These are phyloP conservation scores for Gentiana straminea DNA, from an alignment of 257 asterid genomes.

Conservation along the genomic window DNA sequence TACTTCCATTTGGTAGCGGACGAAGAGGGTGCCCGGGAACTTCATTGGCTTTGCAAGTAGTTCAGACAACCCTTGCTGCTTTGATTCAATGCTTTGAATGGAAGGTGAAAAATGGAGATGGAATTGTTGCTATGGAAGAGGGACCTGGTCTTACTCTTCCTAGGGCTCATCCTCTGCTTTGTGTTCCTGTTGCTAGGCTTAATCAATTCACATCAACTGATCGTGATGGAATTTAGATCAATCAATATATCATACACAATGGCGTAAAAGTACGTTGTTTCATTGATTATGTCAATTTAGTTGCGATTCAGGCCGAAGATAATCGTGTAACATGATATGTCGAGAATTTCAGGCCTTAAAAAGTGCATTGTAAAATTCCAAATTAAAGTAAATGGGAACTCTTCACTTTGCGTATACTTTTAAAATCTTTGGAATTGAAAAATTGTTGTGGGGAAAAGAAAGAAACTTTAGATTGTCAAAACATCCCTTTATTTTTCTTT, in stretches of 20 bases:
- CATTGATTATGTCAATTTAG: too few species aligned
- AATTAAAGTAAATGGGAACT: not conserved
- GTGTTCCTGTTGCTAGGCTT: constrained; percentile 31
- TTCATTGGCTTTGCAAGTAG: constrained; percentile 53
- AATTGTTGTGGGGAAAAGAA: not conserved
- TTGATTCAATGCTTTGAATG: constrained; percentile 74
- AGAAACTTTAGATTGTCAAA: not conserved
- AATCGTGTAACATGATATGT: too few species aligned
- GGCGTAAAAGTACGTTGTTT: too few species aligned
- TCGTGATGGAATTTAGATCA: too few species aligned
- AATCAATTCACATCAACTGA: constrained; percentile 11
- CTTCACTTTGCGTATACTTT: not conserved
- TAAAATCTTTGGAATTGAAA: not conserved
- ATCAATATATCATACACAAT: too few species aligned
- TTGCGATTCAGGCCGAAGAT: too few species aligned
- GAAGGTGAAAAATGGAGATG: constrained; percentile 7
- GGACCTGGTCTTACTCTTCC: constrained; percentile 51
- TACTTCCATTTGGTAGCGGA: constrained; percentile 78
- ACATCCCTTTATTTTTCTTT: not conserved
- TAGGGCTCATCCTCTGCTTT: constrained; percentile 49
- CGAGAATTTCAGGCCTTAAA: not conserved
- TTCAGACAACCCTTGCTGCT: constrained; percentile 51
- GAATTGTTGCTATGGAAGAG: constrained; percentile 44
- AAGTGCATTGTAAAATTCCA: not conserved
- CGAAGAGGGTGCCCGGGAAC: constrained; percentile 74